Conservation (phyloP, 202 grass and related monocot genomes). For the Musa balbisiana region DNA sequence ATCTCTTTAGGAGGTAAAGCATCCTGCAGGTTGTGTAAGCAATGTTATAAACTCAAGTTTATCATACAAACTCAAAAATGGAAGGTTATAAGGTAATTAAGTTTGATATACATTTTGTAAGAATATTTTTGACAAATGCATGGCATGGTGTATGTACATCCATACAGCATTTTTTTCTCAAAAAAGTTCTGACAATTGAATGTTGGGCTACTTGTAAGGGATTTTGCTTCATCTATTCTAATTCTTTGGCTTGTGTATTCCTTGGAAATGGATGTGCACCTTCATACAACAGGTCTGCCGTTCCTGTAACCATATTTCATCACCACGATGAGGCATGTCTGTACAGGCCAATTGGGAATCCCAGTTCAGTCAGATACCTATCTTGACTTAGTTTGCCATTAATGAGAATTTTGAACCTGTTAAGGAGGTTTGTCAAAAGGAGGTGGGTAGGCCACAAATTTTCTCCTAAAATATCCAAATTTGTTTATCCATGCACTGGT, state of each 20-base stretch:
- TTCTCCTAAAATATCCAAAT: too few relatives aligned
- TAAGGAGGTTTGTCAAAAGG: too few relatives aligned
- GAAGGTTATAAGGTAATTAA: neutral
- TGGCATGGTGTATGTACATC: neutral
- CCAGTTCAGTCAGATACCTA: too few relatives aligned
- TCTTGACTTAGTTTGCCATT: too few relatives aligned
- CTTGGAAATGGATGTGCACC: neutral
- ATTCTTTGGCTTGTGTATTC: neutral
- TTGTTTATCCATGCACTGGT: neutral
- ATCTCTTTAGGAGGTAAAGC: slow-evolving; percentile 78
- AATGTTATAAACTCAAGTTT: neutral
- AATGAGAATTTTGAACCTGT: too few relatives aligned
- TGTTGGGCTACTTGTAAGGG: neutral
- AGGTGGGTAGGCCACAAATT: too few relatives aligned
- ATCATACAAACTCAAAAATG: neutral
- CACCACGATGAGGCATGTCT: too few relatives aligned
- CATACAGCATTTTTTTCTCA: neutral
- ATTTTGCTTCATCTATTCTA: neutral
- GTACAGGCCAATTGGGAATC: neutral
- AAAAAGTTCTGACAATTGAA: neutral
- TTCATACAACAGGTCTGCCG: too few relatives aligned
- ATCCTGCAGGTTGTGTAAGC: slow-evolving; percentile 52
- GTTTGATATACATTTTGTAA: too few relatives aligned
- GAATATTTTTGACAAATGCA: neutral
- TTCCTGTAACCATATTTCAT: too few relatives aligned